Conservation (phyloP, 257 asterid species). For the Solanum etuberosum region DNA sequence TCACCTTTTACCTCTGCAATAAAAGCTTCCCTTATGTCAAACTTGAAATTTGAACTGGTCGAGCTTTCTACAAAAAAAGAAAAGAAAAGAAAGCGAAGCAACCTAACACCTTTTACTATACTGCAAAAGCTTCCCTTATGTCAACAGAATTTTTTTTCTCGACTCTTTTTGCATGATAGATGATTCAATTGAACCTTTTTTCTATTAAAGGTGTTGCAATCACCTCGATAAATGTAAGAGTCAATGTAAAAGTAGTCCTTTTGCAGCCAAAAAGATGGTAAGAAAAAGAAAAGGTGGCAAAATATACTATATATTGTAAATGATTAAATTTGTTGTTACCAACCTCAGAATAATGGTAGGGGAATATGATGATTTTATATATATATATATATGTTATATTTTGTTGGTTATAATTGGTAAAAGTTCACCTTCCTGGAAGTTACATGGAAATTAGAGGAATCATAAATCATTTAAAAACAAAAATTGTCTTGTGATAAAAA, state of each 20-base stretch:
- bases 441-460: not conserved
- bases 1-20: not conserved
- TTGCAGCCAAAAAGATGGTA: not conserved
- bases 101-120: not conserved
- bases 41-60: not conserved
- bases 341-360: not conserved
- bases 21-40: not conserved
- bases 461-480: not conserved
- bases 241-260: not conserved
- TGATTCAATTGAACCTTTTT: not conserved
- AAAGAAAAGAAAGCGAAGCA: too few relatives aligned
- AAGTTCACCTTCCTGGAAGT: constrained; percentile 10
- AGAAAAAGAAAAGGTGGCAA: not conserved
- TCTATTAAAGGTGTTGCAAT: not conserved
- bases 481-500: not conserved
- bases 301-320: not conserved
- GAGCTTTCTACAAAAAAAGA: too few relatives aligned
- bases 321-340: not conserved
- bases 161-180: not conserved
- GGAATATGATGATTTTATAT: not conserved
- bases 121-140: not conserved
- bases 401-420: not conserved
- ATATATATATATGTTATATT: not conserved
- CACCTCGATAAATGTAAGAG: not conserved
- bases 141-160: not conserved